Conservation (phyloP, 2,329 filamentous ascomycete genomes). For the Aspergillus luchuensis region DNA sequence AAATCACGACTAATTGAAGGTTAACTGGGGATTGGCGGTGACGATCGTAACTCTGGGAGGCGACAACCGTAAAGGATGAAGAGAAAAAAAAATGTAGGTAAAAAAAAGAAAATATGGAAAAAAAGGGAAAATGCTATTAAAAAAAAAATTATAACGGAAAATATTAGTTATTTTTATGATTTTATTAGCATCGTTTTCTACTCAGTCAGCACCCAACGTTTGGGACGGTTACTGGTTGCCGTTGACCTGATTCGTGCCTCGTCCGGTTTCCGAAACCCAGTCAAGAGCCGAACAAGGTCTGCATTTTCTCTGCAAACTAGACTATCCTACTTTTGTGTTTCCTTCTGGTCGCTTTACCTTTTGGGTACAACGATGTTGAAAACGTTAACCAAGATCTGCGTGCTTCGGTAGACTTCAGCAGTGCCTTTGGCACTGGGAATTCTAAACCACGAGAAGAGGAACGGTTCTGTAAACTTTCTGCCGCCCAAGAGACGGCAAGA, state of each 20-base stretch:
- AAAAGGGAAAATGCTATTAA: background rate
- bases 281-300: conserved; percentile 18
- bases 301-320: conserved; percentile 1
- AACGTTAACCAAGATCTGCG: conserved; percentile 12
- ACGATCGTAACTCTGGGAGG: conserved; percentile 30
- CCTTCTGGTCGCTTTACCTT: background rate
- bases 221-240: conserved; percentile 21
- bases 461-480: conserved; percentile 15
- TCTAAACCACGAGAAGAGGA: conserved; percentile 12
- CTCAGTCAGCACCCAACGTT: conserved; percentile 19
- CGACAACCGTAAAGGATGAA: conserved; percentile 15
- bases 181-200: conserved; percentile 1
- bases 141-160: background rate
- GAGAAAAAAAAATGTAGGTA: conserved; percentile 10
- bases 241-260: conserved; percentile 27
- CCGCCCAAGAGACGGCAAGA: conserved; percentile 21
- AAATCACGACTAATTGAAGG: conserved; percentile 18
- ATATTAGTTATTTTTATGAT: conserved; percentile 12
- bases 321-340: conserved; percentile 3
- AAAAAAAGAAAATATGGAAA: conserved; percentile 11
- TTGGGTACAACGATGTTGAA: conserved; percentile 1
- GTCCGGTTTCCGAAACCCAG: conserved; percentile 20
- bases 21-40: conserved; percentile 23
- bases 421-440: conserved; percentile 11
- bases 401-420: conserved; percentile 11